Evolutionary conservation across 805 yeast genomes (phyloP).

Genomic region (Pichia nakasei): DNA sequence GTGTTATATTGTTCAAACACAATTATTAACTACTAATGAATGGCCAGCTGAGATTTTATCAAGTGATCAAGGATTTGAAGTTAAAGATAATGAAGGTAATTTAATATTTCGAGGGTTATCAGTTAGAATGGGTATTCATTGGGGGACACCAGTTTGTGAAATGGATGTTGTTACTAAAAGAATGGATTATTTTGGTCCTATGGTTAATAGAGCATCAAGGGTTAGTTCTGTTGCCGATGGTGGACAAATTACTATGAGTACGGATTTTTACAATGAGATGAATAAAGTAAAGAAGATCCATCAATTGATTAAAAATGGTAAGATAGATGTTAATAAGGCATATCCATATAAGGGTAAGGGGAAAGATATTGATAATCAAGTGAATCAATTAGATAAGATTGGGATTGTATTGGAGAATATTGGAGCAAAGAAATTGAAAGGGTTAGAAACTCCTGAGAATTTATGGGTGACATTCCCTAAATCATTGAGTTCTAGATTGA

Average conservation of each 20-base stretch:
- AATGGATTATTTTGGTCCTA: slow-evolving; percentile 98
- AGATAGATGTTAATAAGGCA: slow-evolving; percentile 27
- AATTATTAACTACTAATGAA: slow-evolving; percentile 64
- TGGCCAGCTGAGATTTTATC: slow-evolving; percentile 94
- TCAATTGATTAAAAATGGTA: slow-evolving; percentile 29
- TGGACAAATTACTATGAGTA: slow-evolving; percentile 87
- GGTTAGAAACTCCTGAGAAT: slow-evolving; percentile 86
- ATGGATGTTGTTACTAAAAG: slow-evolving; percentile 89
- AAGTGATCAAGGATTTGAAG: slow-evolving; percentile 74
- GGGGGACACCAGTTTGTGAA: slow-evolving; percentile 97
- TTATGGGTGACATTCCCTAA: slow-evolving; percentile 74
- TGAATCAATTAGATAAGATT: slow-evolving; percentile 51
- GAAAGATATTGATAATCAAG: slow-evolving; percentile 50
- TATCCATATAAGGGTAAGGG: slow-evolving; percentile 33
- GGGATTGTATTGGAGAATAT: slow-evolving; percentile 61
- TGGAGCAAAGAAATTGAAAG: slow-evolving; percentile 88
- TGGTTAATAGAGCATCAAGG: slow-evolving; percentile 93
- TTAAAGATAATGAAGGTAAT: slow-evolving; percentile 51
- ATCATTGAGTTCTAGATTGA: slow-evolving; percentile 51
- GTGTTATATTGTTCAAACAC: slow-evolving; percentile 91
- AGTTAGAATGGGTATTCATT: slow-evolving; percentile 96
- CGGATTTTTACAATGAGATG: slow-evolving; percentile 72
- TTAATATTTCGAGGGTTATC: slow-evolving; percentile 79
- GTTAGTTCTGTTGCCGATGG: slow-evolving; percentile 95
- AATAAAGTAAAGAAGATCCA: slow-evolving; percentile 45